Conservation (phyloP, 1,284 basidiomycete genomes). For the Cronartium quercuum region DNA sequence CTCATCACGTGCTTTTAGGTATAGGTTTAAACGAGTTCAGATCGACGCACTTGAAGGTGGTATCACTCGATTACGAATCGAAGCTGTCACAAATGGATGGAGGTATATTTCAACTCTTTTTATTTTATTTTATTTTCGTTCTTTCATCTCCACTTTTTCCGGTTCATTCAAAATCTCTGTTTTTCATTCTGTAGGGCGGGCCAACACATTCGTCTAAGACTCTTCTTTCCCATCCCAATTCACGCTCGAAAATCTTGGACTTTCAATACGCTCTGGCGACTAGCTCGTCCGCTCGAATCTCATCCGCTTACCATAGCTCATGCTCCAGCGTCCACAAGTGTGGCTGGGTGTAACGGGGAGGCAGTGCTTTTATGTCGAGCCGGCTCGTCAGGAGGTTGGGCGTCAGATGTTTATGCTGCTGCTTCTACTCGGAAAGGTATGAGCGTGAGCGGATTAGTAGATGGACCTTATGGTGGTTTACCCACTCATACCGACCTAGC, state of each 20-base stretch:
- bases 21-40: not conserved
- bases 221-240: not conserved
- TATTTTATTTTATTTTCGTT: too few relatives aligned
- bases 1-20: not conserved
- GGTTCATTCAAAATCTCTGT: not conserved
- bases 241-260: too few relatives aligned
- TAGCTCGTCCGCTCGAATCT: constrained; percentile 1
- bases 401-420: not conserved
- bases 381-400: not conserved
- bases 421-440: not conserved
- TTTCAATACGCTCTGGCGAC: not conserved
- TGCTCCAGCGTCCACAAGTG: not conserved
- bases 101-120: not conserved
- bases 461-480: constrained; percentile 13
- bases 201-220: not conserved
- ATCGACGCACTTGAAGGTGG: not conserved
- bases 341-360: not conserved
- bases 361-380: not conserved
- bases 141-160: too few relatives aligned
- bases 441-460: not conserved
- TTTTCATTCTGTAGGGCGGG: not conserved
- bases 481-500: not conserved
- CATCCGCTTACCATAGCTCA: constrained; percentile 4
- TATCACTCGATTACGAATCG: not conserved
- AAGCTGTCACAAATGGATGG: not conserved